Percentiles rank a stretch among this genome's conserved stretches.
phyloP scores from a whole-genome alignment of 768 basidiomycete genomes.

The Artomyces pyxidatus region DNA sequence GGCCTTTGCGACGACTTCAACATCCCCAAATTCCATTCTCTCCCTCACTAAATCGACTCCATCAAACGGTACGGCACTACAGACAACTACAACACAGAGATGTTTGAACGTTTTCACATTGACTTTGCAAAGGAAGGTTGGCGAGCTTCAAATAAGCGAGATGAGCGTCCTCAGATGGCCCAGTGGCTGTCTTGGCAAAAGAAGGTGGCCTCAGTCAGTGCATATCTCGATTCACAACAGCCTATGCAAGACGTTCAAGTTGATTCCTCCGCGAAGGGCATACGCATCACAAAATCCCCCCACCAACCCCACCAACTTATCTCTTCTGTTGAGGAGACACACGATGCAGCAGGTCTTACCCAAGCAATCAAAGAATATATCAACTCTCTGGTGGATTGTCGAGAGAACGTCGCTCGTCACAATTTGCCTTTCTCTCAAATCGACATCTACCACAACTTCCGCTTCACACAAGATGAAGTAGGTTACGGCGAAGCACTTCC shows the following conservation, averaged over 20 bases:
- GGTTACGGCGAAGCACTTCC: background rate
- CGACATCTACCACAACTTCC: background rate
- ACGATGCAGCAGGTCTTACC: background rate
- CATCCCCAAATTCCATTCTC: slow-evolving; percentile 22
- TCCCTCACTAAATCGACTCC: slow-evolving; percentile 15
- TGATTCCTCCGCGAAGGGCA: too few relatives aligned
- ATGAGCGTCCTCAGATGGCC: slow-evolving; percentile 22
- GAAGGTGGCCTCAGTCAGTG: background rate
- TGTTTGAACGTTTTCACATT: slow-evolving; percentile 22
- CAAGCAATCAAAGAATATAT: background rate
- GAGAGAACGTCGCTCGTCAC: background rate
- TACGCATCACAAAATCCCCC: too few relatives aligned
- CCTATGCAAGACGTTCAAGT: too few relatives aligned
- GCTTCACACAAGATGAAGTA: background rate
- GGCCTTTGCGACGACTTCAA: slow-evolving; percentile 17
- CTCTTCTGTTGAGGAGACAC: too few relatives aligned
- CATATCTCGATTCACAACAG: background rate
- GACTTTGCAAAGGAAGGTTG: slow-evolving; percentile 22
- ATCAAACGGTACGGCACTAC: slow-evolving; percentile 15
- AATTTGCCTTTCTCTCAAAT: background rate
- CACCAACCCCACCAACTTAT: too few relatives aligned
- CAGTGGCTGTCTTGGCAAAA: slow-evolving; percentile 15
- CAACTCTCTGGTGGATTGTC: background rate
- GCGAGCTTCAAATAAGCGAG: slow-evolving; percentile 17
- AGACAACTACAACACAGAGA: slow-evolving; percentile 24